These are phyloP conservation scores for Ramaria sp. DNA, from an alignment of 768 basidiomycete species.

Conservation along the genomic window DNA sequence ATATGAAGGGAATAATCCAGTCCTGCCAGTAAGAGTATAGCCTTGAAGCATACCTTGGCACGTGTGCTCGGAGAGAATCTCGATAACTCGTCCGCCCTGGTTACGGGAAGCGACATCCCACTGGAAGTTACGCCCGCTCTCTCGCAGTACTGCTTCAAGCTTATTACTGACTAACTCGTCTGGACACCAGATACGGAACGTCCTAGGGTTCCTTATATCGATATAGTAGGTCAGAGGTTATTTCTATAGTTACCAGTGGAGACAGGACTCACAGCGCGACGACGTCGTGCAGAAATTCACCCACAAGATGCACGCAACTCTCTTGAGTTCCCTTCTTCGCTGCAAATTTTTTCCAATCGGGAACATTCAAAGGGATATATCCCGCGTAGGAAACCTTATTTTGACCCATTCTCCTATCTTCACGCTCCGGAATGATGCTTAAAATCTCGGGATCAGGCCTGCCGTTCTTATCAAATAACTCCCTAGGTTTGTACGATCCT, in stretches of 20 bases:
- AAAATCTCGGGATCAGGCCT: slow-evolving; percentile 44
- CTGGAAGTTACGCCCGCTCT: slow-evolving; percentile 67
- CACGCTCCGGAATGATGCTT: slow-evolving; percentile 41
- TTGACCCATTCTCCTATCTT: slow-evolving; percentile 58
- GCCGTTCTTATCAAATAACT: slow-evolving; percentile 53
- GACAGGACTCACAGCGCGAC: slow-evolving; percentile 35
- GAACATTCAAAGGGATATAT: slow-evolving; percentile 49
- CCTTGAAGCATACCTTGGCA: slow-evolving; percentile 89
- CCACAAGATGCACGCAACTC: slow-evolving; percentile 71
- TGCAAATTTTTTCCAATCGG: slow-evolving; percentile 50
- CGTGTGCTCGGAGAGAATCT: slow-evolving; percentile 84
- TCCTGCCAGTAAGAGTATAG: slow-evolving; percentile 81
- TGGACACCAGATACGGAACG: slow-evolving; percentile 85
- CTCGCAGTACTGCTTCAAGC: slow-evolving; percentile 68
- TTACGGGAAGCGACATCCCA: slow-evolving; percentile 64
- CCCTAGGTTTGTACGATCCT: slow-evolving; percentile 51
- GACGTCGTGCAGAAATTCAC: slow-evolving; percentile 44
- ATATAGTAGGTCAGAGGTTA: not conserved
- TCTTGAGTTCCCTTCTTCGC: slow-evolving; percentile 44
- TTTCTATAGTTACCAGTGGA: not conserved
- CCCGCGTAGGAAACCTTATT: slow-evolving; percentile 54
- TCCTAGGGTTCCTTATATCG: slow-evolving; percentile 47
- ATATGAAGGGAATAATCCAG: slow-evolving; percentile 80
- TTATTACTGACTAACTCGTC: slow-evolving; percentile 86
- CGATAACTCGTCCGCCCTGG: slow-evolving; percentile 73